Base-by-base conservation (phyloP, 2,329 filamentous ascomycete genomes). In the Neonectria coccinea region DNA sequence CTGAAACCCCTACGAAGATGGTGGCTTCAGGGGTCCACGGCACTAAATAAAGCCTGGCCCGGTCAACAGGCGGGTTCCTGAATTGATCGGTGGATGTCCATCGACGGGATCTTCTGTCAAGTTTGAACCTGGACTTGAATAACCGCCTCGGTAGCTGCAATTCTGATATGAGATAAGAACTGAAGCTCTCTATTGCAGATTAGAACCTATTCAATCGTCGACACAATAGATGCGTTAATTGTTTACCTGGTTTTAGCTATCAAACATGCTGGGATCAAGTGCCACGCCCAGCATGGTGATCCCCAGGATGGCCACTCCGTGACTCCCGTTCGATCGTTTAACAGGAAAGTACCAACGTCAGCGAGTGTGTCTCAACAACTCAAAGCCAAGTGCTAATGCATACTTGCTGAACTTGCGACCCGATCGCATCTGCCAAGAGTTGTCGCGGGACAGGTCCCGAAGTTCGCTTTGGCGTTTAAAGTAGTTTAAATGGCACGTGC, bases 401-500 rank as follows among this genome's bases (percentile, higher is more conserved):
- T 39, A 39, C 14, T 8, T 39, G 25, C 25, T 25, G 25, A 25
- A 25, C 25, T 25, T 39, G 16, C 1, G 36, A 39, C 36, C 4
- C 14, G 36, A 39, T 6, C 6, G 7, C 14, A n/a, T 39, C 14
- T n/a, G 16, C 3, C 6, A 39, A n/a, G 36, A 39, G 36, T n/a
- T 16, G 36, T 39, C 14, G 16, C 14, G 36, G 5, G 14, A 39
- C 14, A 39, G 7, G 14, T 16, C 29, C 11, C 3, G 36, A 16
- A 16, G 14, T 5, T 39, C 36, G 16, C 14, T 39, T 39, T 39
- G 36, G 14, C 4, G 5, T 16, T 36, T n/a, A 39, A 39, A 0
- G 5, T 25, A 25, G 25, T n/a, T 1, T 16, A 39, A 16, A 39
- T n/a, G 36, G 47, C 56, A 59, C 61, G 61, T 63, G 61, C 52